Evolutionary conservation across 805 yeast genomes (phyloP), one percentile per base, ranked within the genome.

Genomic region (Barnettozyma vustinii): DNA sequence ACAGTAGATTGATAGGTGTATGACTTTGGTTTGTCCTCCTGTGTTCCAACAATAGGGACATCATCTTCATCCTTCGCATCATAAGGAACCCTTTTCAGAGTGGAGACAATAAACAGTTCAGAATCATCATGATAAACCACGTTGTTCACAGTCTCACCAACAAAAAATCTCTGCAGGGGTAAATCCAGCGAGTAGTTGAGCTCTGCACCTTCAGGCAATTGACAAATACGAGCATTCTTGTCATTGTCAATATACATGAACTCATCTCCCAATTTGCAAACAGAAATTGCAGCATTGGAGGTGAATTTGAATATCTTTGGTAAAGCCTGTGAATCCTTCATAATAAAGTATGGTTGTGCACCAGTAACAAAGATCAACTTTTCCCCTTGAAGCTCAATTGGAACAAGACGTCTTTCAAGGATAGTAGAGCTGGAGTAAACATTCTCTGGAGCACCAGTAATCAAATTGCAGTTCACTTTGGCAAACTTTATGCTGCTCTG

Each of bases 401-500:
- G 81, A 74, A 48, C 80, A 77, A 66, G 83, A 68, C 51, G 77
- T 64, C 94, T 75, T 63, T 87, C 95, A 42, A 85, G 75, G 5
- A 73, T 73, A 1, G 84, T 84, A 52, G 52, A 65, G 50, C 77
- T 73, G 1, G 86, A 74, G 57, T 81, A 84, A 1, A 91, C 85
- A 63, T 85, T 85, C 48, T 80, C 84, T 1, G 94, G 92, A 0
- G 92, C 94, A 48, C 95, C 95, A 1, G 88, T 80, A 10, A 84
- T 73, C 4, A 73, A 72, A 53, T 56, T 74, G 67, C 57, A 44
- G 25, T 56, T 69, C 61, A 55, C 50, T 74, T 77, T 58, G 67
- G 72, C 49, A 70, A 75, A 60, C 75, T 79, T 44, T 59, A 53
- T 44, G 60, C 64, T 53, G 63, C 74, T 52, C 66, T 69, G 23